These are phyloP conservation scores for Trichoderma aggressivum DNA, from an alignment of 2,329 filamentous ascomycete genomes.

Conservation along the genomic window DNA sequence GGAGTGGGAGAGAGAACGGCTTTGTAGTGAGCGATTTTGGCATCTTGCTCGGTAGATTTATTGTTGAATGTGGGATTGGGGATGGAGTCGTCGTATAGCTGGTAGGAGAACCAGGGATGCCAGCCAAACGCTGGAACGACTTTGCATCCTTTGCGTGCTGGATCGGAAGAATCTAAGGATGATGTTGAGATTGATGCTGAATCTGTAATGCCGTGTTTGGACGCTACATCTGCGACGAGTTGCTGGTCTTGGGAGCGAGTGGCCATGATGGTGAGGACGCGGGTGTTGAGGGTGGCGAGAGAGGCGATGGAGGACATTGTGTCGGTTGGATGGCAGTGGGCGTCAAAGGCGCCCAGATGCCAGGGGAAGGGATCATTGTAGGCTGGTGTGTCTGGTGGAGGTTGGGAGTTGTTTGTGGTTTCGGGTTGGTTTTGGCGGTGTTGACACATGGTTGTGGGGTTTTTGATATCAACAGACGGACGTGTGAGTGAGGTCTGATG, in stretches of 20 bases:
- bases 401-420: neutral
- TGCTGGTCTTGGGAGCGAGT: constrained; percentile 73
- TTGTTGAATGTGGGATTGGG: constrained; percentile 37
- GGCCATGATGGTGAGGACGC: constrained; percentile 70
- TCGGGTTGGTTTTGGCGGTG: constrained; percentile 6
- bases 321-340: constrained; percentile 82
- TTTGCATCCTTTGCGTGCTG: constrained; percentile 9
- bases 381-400: neutral
- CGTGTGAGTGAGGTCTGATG: neutral
- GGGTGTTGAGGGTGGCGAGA: constrained; percentile 64
- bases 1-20: constrained; percentile 59
- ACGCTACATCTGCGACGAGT: constrained; percentile 62
- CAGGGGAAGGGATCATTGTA: constrained; percentile 54
- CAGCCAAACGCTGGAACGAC: constrained; percentile 74
- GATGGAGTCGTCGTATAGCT: constrained; percentile 62
- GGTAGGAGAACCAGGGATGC: constrained; percentile 84
- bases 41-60: constrained; percentile 13
- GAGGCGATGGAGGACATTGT: constrained; percentile 59
- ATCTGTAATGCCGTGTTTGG: constrained; percentile 47
- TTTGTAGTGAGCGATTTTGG: constrained; percentile 59
- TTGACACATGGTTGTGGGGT: constrained; percentile 8
- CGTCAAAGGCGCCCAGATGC: constrained; percentile 69
- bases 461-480: neutral
- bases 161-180: neutral
- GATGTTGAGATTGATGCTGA: neutral